phyloP scores from a whole-genome alignment of 768 basidiomycete species.

The Kockovaella imperatae region DNA sequence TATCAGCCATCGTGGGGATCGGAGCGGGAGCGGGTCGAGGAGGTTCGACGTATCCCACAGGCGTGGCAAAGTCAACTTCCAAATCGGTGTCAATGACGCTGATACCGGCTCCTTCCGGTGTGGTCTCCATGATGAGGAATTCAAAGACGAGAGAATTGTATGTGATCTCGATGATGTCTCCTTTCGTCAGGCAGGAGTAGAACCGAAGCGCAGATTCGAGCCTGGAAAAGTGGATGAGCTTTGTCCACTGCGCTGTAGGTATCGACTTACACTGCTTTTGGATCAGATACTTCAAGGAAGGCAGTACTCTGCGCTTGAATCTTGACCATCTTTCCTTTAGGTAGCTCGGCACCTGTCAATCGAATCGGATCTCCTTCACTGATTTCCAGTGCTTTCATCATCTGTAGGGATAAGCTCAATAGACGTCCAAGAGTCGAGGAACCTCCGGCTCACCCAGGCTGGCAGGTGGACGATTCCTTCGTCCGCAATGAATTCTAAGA shows the following conservation, averaged over 20 bases:
- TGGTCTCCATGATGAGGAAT: slow-evolving; percentile 83
- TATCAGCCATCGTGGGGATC: slow-evolving; percentile 87
- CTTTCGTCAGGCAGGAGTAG: slow-evolving; percentile 83
- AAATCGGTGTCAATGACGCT: slow-evolving; percentile 89
- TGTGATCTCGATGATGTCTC: slow-evolving; percentile 95
- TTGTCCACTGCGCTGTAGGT: background rate
- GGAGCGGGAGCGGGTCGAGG: slow-evolving; percentile 73
- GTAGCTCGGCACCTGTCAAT: slow-evolving; percentile 75
- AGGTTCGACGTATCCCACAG: slow-evolving; percentile 79
- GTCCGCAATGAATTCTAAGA: slow-evolving; percentile 96
- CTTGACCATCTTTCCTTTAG: slow-evolving; percentile 93
- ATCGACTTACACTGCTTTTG: slow-evolving; percentile 84
- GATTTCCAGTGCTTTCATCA: slow-evolving; percentile 93
- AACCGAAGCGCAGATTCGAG: slow-evolving; percentile 91
- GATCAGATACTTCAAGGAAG: slow-evolving; percentile 95
- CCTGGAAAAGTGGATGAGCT: slow-evolving; percentile 48
- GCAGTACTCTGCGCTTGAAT: slow-evolving; percentile 90
- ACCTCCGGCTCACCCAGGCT: slow-evolving; percentile 64
- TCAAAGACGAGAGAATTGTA: slow-evolving; percentile 95
- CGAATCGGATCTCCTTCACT: slow-evolving; percentile 93
- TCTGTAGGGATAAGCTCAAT: slow-evolving; percentile 44
- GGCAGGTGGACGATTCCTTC: slow-evolving; percentile 93
- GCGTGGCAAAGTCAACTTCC: slow-evolving; percentile 93
- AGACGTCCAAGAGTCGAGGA: too few species aligned
- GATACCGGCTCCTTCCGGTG: slow-evolving; percentile 80